Evolutionary conservation across 129 eudicot genomes (phyloP).

Genomic region (Rutidosis leptorrhynchoides): DNA sequence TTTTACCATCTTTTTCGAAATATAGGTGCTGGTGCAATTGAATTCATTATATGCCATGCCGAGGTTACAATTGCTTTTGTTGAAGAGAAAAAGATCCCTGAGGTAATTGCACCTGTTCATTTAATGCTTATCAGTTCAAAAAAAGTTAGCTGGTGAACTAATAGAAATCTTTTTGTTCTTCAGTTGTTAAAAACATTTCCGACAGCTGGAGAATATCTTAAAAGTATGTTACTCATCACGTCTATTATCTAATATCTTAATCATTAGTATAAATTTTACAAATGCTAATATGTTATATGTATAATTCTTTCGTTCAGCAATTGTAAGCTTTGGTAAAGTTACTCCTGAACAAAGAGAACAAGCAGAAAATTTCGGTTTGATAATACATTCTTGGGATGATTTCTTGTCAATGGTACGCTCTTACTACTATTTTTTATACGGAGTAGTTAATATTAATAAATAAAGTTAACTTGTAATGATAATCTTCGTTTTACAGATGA

Average conservation of each 20-base stretch:
- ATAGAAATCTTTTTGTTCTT: conserved; percentile 22
- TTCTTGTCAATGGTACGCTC: conserved; percentile 63
- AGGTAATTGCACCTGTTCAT: conserved; percentile 44
- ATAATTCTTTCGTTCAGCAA: conserved; percentile 33
- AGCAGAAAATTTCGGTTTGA: conserved; percentile 53
- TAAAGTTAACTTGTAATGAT: neutral
- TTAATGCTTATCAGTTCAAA: neutral
- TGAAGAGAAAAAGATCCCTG: conserved; percentile 76
- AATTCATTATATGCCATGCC: conserved; percentile 87
- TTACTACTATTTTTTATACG: neutral
- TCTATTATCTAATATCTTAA: conserved; percentile 8
- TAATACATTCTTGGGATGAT: conserved; percentile 78
- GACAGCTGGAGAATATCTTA: conserved; percentile 55
- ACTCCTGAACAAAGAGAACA: conserved; percentile 63
- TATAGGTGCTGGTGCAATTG: conserved; percentile 91
- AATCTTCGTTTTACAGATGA: neutral
- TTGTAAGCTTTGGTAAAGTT: conserved; percentile 91
- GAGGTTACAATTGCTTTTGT: conserved; percentile 81
- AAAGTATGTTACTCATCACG: conserved; percentile 56
- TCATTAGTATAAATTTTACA: neutral
- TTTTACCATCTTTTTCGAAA: conserved; percentile 10
- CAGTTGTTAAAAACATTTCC: conserved; percentile 82
- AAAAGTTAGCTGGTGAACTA: neutral
- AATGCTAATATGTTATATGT: conserved; percentile 19
- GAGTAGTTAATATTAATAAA: neutral